Base-by-base conservation (phyloP, 495 filamentous ascomycete species). In the Penicillium flavigenum region DNA sequence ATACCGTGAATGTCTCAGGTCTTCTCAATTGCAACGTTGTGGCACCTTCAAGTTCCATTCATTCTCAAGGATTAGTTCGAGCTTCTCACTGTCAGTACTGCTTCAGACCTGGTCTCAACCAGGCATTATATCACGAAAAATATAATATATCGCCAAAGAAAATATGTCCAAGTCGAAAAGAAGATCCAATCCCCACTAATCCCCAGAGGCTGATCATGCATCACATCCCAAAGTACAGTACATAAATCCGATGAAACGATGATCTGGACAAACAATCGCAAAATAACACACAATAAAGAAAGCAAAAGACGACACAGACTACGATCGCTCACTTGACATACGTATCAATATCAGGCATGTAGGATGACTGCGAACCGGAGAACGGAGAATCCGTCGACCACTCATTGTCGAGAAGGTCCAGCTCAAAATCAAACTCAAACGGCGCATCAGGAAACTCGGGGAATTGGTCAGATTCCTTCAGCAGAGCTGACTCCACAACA, bases 331-430 rank as follows among this genome's bases (percentile, higher is more conserved):
- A 68, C 60, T 68, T 64, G 55, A 74, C 69, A 71, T 71, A 75
- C 47, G 70, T 64, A 53, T 73, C 69, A 44, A 72, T 61, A 60
- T 73, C 74, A 26, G 72, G 62, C 29, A 63, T 62, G 29, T 73
- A 43, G 24, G 65, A 55, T 38, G 63, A 61, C 50, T 74, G 69
- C 17, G 72, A 54, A 24, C 70, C 70, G 50, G 70, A 79, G 53
- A 71, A 29, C 19, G 43, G n/a, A 3, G 53, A 47, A 26, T 17
- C 34, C 5, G 19, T 4, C 14, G 53, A 38, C 11, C 19, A 4
- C 10, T 47, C 43, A 4, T 16, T 22, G 2, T 39, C 43, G 4
- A 20, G 20, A 16, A 47, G 4, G 5, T 36, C 44, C 29, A 39
- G 19, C 43, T 55, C 44, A 22, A 55, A 76, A 6, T 47, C 32